Conservation (phyloP, 768 basidiomycete species). For the Psilocybe azurescens region DNA sequence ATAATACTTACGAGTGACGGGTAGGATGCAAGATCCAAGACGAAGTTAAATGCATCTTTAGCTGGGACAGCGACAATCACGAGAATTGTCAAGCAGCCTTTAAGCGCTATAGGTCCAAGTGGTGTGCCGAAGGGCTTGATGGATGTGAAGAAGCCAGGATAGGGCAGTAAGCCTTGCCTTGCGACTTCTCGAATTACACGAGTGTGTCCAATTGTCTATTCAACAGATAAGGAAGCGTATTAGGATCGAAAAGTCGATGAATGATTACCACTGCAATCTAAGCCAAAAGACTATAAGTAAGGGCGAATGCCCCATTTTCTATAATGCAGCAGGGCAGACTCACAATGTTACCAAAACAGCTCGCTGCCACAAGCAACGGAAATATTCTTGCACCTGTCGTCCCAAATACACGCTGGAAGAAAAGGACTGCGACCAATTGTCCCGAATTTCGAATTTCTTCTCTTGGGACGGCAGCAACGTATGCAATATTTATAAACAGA, state of each 20-base stretch:
- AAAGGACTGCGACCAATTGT: slow-evolving; percentile 38
- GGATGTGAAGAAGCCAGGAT: slow-evolving; percentile 50
- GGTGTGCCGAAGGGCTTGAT: slow-evolving; percentile 56
- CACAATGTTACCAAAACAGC: slow-evolving; percentile 44
- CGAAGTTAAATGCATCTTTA: slow-evolving; percentile 42
- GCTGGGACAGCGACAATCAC: slow-evolving; percentile 46
- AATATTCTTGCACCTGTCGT: slow-evolving; percentile 31
- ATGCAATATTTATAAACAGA: slow-evolving; percentile 49
- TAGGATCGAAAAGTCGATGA: background rate
- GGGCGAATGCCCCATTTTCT: background rate
- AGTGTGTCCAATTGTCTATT: slow-evolving; percentile 38
- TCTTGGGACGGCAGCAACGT: slow-evolving; percentile 39
- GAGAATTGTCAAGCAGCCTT: slow-evolving; percentile 42
- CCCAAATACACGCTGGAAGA: slow-evolving; percentile 39
- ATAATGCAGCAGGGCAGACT: slow-evolving; percentile 12
- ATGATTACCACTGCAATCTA: slow-evolving; percentile 36
- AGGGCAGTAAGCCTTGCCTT: slow-evolving; percentile 57
- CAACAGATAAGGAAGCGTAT: background rate
- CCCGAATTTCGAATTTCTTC: slow-evolving; percentile 40
- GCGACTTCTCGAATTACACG: slow-evolving; percentile 56
- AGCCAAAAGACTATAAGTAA: background rate
- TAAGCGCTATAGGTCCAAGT: slow-evolving; percentile 44
- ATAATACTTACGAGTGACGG: slow-evolving; percentile 35
- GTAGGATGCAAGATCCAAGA: slow-evolving; percentile 46
- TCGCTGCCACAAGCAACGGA: slow-evolving; percentile 36